phyloP scores from a whole-genome alignment of 139 green algal genomes.

The Haematococcus lacustris region DNA sequence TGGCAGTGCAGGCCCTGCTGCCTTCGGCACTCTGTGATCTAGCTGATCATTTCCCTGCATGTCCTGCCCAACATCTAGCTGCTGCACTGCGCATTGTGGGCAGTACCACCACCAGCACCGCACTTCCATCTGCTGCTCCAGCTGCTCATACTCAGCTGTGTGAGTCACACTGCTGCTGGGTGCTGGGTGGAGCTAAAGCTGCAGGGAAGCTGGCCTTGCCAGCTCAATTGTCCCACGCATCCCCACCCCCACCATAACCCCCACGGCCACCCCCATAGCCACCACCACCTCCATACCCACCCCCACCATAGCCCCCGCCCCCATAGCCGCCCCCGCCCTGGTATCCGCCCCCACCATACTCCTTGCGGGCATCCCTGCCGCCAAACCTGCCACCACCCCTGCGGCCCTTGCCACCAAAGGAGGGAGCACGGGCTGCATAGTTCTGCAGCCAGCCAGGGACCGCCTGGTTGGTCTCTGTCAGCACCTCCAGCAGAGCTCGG shows the following conservation, averaged over 20 bases:
- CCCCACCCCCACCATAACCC: conserved; percentile 31
- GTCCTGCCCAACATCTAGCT: too few species aligned
- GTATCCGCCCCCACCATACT: conserved; percentile 45
- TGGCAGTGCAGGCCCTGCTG: too few species aligned
- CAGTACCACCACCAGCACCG: too few species aligned
- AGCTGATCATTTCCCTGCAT: too few species aligned
- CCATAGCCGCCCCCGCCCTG: conserved; percentile 32
- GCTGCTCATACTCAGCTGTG: too few species aligned
- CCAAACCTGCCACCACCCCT: conserved; percentile 70
- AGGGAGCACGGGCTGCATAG: conserved; percentile 49
- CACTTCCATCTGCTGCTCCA: too few species aligned
- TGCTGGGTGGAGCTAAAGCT: too few species aligned
- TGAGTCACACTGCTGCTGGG: too few species aligned
- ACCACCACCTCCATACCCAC: conserved; percentile 27
- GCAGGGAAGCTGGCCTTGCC: too few species aligned
- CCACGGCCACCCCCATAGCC: conserved; percentile 31
- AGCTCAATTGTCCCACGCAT: too few species aligned
- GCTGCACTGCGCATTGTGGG: too few species aligned
- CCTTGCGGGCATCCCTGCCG: conserved; percentile 83
- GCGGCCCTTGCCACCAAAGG: conserved; percentile 53
- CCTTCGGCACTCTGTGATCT: too few species aligned
- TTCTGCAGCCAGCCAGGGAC: conserved; percentile 85
- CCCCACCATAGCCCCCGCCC: conserved; percentile 22
- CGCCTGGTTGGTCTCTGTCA: conserved; percentile 91
- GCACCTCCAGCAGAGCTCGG: conserved; percentile 67